phyloP scores from a whole-genome alignment of 2,329 filamentous ascomycete species.

The Parascedosporium putredinis region DNA sequence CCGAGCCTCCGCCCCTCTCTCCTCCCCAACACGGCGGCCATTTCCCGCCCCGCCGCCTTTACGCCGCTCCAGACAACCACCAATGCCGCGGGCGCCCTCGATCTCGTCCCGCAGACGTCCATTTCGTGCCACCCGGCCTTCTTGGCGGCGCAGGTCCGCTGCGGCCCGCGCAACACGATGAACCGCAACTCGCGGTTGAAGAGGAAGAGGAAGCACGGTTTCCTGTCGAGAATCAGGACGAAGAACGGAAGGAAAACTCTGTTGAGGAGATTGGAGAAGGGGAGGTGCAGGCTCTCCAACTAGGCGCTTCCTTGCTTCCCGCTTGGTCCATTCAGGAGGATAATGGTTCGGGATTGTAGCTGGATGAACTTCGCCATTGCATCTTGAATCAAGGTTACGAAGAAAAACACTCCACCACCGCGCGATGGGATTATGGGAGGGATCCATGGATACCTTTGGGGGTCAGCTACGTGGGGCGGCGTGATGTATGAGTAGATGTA shows the following conservation, averaged over 20 bases:
- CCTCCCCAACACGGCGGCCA: slow-evolving; percentile 19
- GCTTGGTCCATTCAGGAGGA: no score
- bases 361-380: no score
- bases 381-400: no score
- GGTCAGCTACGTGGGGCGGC: neutral
- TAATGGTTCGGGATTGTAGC: no score
- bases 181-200: slow-evolving; percentile 41
- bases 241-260: slow-evolving; percentile 43
- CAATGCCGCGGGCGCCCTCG: slow-evolving; percentile 19
- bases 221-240: slow-evolving; percentile 38
- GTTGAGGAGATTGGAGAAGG: slow-evolving; percentile 40
- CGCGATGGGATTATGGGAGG: neutral
- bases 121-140: slow-evolving; percentile 44
- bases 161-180: slow-evolving; percentile 49
- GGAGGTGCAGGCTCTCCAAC: slow-evolving; percentile 31
- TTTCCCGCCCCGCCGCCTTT: slow-evolving; percentile 20
- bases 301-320: no score
- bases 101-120: slow-evolving; percentile 34
- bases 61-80: slow-evolving; percentile 12
- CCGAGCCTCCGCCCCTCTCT: slow-evolving; percentile 39
- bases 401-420: no score
- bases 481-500: slow-evolving; percentile 4
- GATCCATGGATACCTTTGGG: neutral
- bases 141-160: slow-evolving; percentile 41
- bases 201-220: slow-evolving; percentile 50